phyloP scores from a whole-genome alignment of 306 rosid genomes.

The Echinosophora koreensis region DNA sequence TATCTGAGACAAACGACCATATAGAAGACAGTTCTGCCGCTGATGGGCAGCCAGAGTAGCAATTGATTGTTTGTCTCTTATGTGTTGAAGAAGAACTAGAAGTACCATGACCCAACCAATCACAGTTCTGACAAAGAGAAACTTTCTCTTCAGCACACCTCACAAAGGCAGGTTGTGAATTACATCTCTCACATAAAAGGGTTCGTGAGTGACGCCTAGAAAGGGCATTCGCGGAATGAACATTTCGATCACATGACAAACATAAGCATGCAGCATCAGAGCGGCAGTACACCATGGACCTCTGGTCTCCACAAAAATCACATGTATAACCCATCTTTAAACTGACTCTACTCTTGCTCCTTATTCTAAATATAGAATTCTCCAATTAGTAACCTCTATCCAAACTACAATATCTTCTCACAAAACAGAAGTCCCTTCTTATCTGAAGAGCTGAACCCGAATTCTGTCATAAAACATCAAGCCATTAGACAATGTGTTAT shows the following conservation, averaged over 20 bases:
- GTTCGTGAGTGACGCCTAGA: conserved; percentile 91
- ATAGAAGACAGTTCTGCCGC: conserved; percentile 89
- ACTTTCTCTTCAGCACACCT: conserved; percentile 84
- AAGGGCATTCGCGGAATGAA: conserved; percentile 94
- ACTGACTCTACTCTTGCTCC: conserved; percentile 35
- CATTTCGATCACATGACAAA: conserved; percentile 91
- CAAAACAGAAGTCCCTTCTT: conserved; percentile 41
- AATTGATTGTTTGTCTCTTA: conserved; percentile 78
- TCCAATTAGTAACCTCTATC: conserved; percentile 41
- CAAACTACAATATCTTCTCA: conserved; percentile 34
- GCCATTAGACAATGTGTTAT: conserved; percentile 41
- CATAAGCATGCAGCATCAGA: conserved; percentile 89
- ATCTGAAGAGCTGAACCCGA: conserved; percentile 31
- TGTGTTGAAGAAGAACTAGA: conserved; percentile 70
- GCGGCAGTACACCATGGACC: conserved; percentile 95
- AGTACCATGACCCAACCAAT: conserved; percentile 79
- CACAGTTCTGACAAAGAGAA: conserved; percentile 95
- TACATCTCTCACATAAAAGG: conserved; percentile 92
- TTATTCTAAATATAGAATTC: conserved; percentile 46
- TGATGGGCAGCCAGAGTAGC: conserved; percentile 93
- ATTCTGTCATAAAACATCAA: conserved; percentile 34
- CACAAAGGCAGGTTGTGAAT: conserved; percentile 79
- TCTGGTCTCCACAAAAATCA: conserved; percentile 87
- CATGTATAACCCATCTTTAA: conserved; percentile 87
- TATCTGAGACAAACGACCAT: conserved; percentile 81